Evolutionary conservation across 345 rosid species (phyloP).

Genomic region (Abelmoschus esculentus): DNA sequence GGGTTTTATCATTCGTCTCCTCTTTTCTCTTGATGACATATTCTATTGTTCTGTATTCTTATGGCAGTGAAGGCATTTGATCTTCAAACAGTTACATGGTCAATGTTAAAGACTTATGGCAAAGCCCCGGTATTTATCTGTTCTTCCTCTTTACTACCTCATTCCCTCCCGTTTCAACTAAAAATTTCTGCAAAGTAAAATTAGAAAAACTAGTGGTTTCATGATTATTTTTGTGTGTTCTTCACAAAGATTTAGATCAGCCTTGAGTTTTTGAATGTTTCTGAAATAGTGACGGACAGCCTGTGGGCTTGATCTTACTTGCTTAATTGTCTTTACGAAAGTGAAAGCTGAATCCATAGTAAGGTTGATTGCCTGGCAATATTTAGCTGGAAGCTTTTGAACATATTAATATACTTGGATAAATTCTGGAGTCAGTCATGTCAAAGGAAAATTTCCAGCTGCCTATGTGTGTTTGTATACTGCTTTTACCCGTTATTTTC

Average conservation of each 20-base stretch:
- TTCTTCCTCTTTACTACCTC: slow-evolving; percentile 13
- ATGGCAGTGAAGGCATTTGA: slow-evolving; percentile 84
- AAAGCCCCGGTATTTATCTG: slow-evolving; percentile 70
- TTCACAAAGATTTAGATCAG: background rate
- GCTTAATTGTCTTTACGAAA: background rate
- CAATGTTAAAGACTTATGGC: slow-evolving; percentile 84
- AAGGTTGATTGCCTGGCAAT: background rate
- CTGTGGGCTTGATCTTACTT: background rate
- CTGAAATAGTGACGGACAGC: background rate
- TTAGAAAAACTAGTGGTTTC: background rate
- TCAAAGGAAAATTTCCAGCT: background rate
- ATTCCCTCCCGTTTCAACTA: slow-evolving; percentile 8
- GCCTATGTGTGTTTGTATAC: background rate
- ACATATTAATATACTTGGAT: background rate
- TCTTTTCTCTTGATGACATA: background rate
- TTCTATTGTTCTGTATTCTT: slow-evolving; percentile 10
- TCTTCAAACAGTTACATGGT: slow-evolving; percentile 71
- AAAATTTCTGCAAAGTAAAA: slow-evolving; percentile 3
- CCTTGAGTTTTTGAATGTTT: background rate
- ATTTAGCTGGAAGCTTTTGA: background rate
- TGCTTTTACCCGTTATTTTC: background rate
- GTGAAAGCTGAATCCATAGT: background rate
- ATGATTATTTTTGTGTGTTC: background rate
- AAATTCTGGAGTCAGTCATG: background rate
- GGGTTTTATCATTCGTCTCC: background rate